Evolutionary conservation across 2,329 filamentous ascomycete genomes (phyloP), one percentile per base, ranked within the genome.

Genomic region (Colletotrichum magnum): DNA sequence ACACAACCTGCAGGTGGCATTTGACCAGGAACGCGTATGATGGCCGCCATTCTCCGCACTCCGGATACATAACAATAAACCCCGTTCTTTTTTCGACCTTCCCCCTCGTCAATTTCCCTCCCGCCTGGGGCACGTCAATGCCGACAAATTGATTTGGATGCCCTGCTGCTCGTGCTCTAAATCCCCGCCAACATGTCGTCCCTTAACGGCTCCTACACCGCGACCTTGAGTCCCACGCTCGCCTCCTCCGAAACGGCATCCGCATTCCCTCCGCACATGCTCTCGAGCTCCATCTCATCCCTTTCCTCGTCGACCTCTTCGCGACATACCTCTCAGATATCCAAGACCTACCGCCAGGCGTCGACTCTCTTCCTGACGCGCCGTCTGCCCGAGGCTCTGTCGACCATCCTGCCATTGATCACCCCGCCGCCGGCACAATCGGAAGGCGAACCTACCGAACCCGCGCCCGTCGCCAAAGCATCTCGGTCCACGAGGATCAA

Each of bases 321-420:
- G 50, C 90, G 91, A 61, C 89, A 90, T 62, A 86, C 90, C 52
- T 91, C 89, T 57, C 89, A 93, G 76, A 93, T 97, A 76, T 96
- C 95, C 74, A 96, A 96, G 81, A 93, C 93, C 36, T 98, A 98
- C 83, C 94, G 95, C 73, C 94, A 97, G 83, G 93, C 96, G 39
- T 97, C 94, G 6, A 95, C 96, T 72, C 88, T 98, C 26, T 99
- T 97, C 82, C 87, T 99, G 69, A 99, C 96, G 80, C 94, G 96
- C 80, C 93, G 95, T 56, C 86, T 98, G 62, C 93, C 94, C 74
- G 96, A 99, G 82, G 93, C 95, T 0, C 86, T 98, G 36, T 93
- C 94, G 24, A 94, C 93, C 4, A 88, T 99, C 60, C 86, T 95
- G 56, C 94, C 95, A 9, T 87, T 98, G 70, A 92, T 99, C 76